Percentiles rank a stretch among this genome's conserved stretches.
Evolutionary conservation across 768 basidiomycete genomes (phyloP).

Genomic region (Termitomyces sp.): DNA sequence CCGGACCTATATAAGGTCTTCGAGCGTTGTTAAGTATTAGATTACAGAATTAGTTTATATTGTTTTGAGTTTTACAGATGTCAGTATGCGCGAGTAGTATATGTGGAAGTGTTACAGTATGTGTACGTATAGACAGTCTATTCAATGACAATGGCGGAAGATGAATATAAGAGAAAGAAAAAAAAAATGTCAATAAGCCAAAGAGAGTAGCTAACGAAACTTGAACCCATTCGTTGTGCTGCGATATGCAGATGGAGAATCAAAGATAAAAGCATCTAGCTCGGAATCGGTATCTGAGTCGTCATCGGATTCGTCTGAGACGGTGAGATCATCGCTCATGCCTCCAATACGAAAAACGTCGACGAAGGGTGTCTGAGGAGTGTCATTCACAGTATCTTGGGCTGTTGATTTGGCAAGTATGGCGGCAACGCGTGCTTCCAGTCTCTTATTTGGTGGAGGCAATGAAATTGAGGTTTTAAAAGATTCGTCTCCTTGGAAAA

Average conservation of each 20-base stretch:
- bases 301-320: slow-evolving; percentile 36
- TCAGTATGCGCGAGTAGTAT: slow-evolving; percentile 10
- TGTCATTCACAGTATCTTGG: slow-evolving; percentile 41
- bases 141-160: slow-evolving; percentile 11
- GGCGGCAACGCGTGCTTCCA: slow-evolving; percentile 77
- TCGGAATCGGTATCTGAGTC: slow-evolving; percentile 44
- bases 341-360: slow-evolving; percentile 66
- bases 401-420: slow-evolving; percentile 79
- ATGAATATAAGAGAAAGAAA: not conserved
- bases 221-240: slow-evolving; percentile 41
- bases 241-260: slow-evolving; percentile 42
- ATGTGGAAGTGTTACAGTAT: slow-evolving; percentile 15
- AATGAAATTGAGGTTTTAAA: slow-evolving; percentile 25
- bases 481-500: slow-evolving; percentile 53
- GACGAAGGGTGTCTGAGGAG: slow-evolving; percentile 74
- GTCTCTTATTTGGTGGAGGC: slow-evolving; percentile 47
- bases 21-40: slow-evolving; percentile 69
- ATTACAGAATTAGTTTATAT: slow-evolving; percentile 9
- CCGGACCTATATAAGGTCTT: slow-evolving; percentile 94
- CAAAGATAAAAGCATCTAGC: slow-evolving; percentile 58
- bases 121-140: slow-evolving; percentile 11
- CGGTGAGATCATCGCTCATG: slow-evolving; percentile 19
- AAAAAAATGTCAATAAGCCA: not conserved
- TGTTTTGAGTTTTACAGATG: slow-evolving; percentile 10
- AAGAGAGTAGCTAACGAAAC: slow-evolving; percentile 22